A percentile compares a stretch with the other conserved stretches of the same genome.
Conservation (phyloP, 2,329 filamentous ascomycete species). For the Coleophoma cylindrospora region DNA sequence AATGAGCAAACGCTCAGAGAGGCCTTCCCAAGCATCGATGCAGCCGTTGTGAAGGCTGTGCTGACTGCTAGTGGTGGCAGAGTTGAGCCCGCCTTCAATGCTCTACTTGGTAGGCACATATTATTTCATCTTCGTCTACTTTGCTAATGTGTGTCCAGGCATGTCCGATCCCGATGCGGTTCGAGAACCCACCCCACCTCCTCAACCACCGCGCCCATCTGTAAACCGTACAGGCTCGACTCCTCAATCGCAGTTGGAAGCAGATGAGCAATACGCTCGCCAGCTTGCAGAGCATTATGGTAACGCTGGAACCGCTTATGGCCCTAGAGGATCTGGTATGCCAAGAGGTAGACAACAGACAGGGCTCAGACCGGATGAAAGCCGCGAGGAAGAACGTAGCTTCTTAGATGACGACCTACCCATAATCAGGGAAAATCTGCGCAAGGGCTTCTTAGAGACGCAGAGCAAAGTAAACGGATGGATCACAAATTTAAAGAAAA, state of each 20-base stretch:
- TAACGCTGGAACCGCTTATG: conserved; percentile 49
- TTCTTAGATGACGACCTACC: conserved; percentile 97
- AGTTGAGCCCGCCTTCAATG: conserved; percentile 93
- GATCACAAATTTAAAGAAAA: conserved; percentile 90
- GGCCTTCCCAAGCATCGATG: conserved; percentile 84
- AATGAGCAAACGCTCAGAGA: conserved; percentile 86
- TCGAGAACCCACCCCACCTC: conserved; percentile 58
- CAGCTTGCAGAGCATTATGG: conserved; percentile 86
- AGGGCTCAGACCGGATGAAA: conserved; percentile 47
- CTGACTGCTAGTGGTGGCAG: conserved; percentile 79
- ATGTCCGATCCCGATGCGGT: conserved; percentile 76
- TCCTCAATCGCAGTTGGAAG: conserved; percentile 75
- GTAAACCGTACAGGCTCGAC: conserved; percentile 43
- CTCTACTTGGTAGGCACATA: conserved; percentile 64
- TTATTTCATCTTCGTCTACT: background rate
- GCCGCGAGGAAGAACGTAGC: conserved; percentile 64
- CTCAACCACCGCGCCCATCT: conserved; percentile 75
- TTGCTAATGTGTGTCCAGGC: conserved; percentile 36
- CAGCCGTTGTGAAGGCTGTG: conserved; percentile 78
- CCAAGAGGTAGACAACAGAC: conserved; percentile 41
- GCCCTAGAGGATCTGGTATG: conserved; percentile 37
- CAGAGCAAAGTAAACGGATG: conserved; percentile 90
- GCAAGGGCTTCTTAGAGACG: conserved; percentile 91
- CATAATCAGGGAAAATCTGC: conserved; percentile 85
- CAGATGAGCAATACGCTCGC: conserved; percentile 86